A percentile compares a stretch with the other conserved stretches of the same genome.
These are phyloP conservation scores for Diacronema lutheri DNA, from an alignment of 78 protist species.

Conservation along the genomic window DNA sequence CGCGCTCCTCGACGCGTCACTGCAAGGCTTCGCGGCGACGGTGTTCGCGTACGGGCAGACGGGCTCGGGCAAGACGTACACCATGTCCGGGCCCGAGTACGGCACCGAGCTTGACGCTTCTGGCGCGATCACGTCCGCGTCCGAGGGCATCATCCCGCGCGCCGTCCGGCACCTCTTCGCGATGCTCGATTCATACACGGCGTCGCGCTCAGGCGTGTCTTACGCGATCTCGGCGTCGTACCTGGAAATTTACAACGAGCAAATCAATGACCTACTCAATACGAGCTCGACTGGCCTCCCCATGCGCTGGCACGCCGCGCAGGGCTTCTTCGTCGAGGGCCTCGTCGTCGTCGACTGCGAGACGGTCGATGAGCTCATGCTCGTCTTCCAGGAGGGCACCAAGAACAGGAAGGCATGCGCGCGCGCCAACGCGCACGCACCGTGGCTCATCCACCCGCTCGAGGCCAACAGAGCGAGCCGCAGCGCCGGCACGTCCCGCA, in stretches of 20 bases:
- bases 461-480: too few species aligned
- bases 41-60: conserved; percentile 38
- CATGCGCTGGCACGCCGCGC: not conserved
- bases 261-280: conserved; percentile 38
- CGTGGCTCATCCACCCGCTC: too few species aligned
- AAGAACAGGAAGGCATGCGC: not conserved
- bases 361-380: conserved; percentile 16
- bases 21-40: conserved; percentile 15
- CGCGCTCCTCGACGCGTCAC: conserved; percentile 8
- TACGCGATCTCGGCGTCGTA: conserved; percentile 23
- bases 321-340: conserved; percentile 33
- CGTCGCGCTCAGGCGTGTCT: not conserved
- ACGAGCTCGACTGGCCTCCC: not conserved
- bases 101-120: not conserved
- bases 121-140: not conserved
- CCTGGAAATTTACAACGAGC: conserved; percentile 51
- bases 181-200: not conserved
- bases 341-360: conserved; percentile 37
- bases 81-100: conserved; percentile 22
- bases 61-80: conserved; percentile 47
- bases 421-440: too few species aligned
- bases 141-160: conserved; percentile 35
- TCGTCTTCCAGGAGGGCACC: conserved; percentile 44
- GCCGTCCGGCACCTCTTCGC: not conserved
- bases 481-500: too few species aligned